Conservation (phyloP, 140 eudicot species). For the Anethum foeniculum region DNA sequence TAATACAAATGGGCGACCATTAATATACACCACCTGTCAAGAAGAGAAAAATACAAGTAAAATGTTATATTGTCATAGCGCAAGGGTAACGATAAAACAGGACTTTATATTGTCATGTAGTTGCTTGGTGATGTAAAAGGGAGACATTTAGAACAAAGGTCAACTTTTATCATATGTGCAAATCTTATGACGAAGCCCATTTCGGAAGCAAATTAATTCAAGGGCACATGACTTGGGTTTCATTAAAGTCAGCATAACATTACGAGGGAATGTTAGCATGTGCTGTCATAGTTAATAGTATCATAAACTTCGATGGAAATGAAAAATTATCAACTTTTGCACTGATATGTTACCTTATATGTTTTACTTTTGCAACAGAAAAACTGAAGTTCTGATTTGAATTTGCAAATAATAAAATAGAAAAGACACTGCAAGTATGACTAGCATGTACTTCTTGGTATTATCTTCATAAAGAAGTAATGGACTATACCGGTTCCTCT, state of each 20-base stretch:
- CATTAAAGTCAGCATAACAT: background rate
- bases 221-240: background rate
- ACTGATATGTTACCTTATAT: background rate
- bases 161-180: background rate
- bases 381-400: background rate
- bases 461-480: slow-evolving; percentile 3
- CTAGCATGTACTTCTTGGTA: background rate
- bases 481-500: slow-evolving; percentile 77
- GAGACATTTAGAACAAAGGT: background rate
- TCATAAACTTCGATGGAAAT: background rate
- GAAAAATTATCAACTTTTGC: background rate
- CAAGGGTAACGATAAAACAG: background rate
- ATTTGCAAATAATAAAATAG: background rate
- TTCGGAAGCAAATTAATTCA: background rate
- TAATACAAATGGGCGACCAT: slow-evolving; percentile 95
- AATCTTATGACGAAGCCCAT: background rate
- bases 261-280: background rate
- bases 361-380: background rate
- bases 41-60: slow-evolving; percentile 3
- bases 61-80: background rate
- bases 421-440: background rate
- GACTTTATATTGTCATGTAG: background rate
- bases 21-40: slow-evolving; percentile 80
- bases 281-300: background rate
- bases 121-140: background rate